Evolutionary conservation across 108 stramenopile species (phyloP), one percentile per base, ranked within the genome.

Genomic region (Thalassiosira profunda): DNA sequence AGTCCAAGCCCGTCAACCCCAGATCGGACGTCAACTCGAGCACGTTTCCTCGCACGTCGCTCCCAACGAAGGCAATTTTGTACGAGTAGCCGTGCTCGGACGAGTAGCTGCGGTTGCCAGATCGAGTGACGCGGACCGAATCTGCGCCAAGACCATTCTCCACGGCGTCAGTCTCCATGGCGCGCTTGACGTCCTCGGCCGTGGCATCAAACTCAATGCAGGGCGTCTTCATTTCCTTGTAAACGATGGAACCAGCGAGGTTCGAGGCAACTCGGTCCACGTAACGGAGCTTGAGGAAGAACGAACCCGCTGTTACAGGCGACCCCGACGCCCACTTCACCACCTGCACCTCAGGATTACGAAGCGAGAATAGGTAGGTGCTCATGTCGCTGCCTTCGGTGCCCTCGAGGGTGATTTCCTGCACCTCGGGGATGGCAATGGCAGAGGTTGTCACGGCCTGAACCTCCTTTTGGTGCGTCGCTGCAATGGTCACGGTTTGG

Each of bases 381-480:
- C 67, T 46, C 42, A 65, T 74, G 18, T 68, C 59, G 29, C 58
- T 77, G 21, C 31, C 42, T 42, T 43, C 54, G 14, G 58, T 53
- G 7, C 68, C 62, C 31, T 20, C 62, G 10, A 81, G 38, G 10
- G 61, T 51, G 33, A 93, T 55, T 56, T 87, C 83, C 65, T 95
- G 94, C 14, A 91, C 84, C 73, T 90, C 92, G 12, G 72, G 83
- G 17, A 91, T 77, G 6, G 37, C 43, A 4, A 84, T 56, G 30
- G 92, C 88, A 1, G 79, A 57, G n/a, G 89, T 88, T 26, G 71
- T 64, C 48, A 95, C 72, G 41, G 58, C 41, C 49, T 95, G 94
- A 46, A 95, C 70, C 51, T 95, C 94, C 48, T 82, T 74, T 24
- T 63, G 54, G 63, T 90, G 89, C 29, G 78, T 51, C 17, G 94